phyloP scores from a whole-genome alignment of 1,284 basidiomycete genomes.

The Thecaphora thlaspeos region DNA sequence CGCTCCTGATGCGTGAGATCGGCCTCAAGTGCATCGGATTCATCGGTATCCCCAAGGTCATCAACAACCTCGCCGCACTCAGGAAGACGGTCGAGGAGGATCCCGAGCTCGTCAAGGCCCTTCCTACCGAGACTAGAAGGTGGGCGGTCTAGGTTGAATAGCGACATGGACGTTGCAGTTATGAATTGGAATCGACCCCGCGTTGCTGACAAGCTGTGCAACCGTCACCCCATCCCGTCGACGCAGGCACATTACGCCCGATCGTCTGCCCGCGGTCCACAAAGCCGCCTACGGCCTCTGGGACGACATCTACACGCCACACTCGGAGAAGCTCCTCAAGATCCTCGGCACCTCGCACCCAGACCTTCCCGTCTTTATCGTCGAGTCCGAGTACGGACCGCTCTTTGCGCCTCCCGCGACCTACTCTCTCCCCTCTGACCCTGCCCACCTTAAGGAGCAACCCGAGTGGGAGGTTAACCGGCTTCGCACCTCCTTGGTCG shows the following conservation, averaged over 20 bases:
- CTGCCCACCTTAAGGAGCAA: constrained; percentile 44
- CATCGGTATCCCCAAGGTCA: constrained; percentile 76
- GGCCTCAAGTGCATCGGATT: constrained; percentile 91
- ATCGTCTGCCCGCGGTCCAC: constrained; percentile 23
- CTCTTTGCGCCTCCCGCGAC: constrained; percentile 72
- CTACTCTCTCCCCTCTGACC: constrained; percentile 56
- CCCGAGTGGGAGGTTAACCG: constrained; percentile 70
- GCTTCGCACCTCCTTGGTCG: constrained; percentile 81
- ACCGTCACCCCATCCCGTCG: too few species aligned
- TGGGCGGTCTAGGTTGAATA: constrained; percentile 10
- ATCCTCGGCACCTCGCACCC: constrained; percentile 78
- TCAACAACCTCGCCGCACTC: constrained; percentile 56
- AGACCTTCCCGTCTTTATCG: constrained; percentile 74
- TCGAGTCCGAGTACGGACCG: constrained; percentile 81
- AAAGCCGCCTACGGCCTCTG: constrained; percentile 62
- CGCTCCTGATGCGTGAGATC: constrained; percentile 84
- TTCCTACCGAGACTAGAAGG: constrained; percentile 48
- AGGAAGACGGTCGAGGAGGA: constrained; percentile 50
- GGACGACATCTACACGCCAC: constrained; percentile 87
- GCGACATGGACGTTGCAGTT: too few species aligned
- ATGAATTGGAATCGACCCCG: too few species aligned
- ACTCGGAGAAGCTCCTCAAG: constrained; percentile 80
- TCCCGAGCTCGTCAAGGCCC: constrained; percentile 30
- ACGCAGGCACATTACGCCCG: constrained; percentile 36
- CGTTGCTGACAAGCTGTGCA: too few species aligned